A percentile compares a stretch with the other conserved stretches of the same genome.
phyloP scores from a whole-genome alignment of 192 early-diverging fungal genomes.

The Linderina pennispora region DNA sequence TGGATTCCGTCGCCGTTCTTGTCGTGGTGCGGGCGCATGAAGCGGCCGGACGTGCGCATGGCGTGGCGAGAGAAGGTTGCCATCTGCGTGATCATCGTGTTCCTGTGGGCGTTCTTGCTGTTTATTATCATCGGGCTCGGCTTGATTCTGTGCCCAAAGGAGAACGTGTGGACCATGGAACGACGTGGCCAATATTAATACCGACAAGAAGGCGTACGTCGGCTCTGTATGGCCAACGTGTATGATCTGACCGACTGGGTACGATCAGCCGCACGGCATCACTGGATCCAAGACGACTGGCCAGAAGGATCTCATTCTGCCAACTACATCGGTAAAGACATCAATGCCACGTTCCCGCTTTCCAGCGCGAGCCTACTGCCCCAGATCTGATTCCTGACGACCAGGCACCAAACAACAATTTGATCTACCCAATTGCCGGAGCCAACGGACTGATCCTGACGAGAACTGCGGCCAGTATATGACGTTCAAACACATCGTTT shows the following conservation, averaged over 20 bases:
- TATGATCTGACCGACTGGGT: slow-evolving; percentile 61
- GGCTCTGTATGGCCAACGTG: slow-evolving; percentile 65
- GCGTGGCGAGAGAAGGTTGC: slow-evolving; percentile 94
- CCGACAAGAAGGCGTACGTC: slow-evolving; percentile 48
- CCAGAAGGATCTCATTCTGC: slow-evolving; percentile 14
- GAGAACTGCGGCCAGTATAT: too few relatives aligned
- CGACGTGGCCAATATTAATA: slow-evolving; percentile 54
- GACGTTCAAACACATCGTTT: slow-evolving; percentile 8
- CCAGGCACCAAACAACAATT: slow-evolving; percentile 20
- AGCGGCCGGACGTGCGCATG: slow-evolving; percentile 87
- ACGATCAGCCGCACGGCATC: slow-evolving; percentile 42
- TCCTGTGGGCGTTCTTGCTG: slow-evolving; percentile 69
- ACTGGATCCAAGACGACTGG: slow-evolving; percentile 2
- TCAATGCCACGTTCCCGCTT: slow-evolving; percentile 59
- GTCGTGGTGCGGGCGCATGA: slow-evolving; percentile 55
- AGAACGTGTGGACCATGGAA: slow-evolving; percentile 62
- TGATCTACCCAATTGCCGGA: slow-evolving; percentile 10
- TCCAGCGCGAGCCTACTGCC: slow-evolving; percentile 49
- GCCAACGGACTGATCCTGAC: too few relatives aligned
- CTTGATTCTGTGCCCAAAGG: slow-evolving; percentile 61
- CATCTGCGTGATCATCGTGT: slow-evolving; percentile 79
- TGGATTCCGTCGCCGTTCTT: slow-evolving; percentile 36
- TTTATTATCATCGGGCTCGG: slow-evolving; percentile 86
- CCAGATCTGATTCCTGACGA: slow-evolving; percentile 23
- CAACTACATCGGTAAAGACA: slow-evolving; percentile 40